Evolutionary conservation across 208 protist species (phyloP).

Genomic region (Herpetomonas tarakana): DNA sequence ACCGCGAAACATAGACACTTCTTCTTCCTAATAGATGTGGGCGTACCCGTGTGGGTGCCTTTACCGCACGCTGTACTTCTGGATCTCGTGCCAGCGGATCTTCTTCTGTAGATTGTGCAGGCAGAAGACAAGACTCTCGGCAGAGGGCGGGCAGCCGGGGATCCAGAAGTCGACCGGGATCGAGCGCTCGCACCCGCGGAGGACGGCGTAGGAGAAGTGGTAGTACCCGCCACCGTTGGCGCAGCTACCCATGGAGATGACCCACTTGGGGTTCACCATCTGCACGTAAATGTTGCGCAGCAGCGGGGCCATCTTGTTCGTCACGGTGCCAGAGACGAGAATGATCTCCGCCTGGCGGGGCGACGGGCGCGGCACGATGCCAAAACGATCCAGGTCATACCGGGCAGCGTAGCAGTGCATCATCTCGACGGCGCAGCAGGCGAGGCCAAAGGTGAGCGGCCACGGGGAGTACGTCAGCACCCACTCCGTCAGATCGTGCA

Average conservation of each 20-base stretch:
- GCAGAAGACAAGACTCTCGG: constrained; percentile 91
- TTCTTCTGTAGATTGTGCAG: constrained; percentile 92
- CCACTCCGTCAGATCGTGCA: constrained; percentile 90
- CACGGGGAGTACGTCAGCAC: constrained; percentile 94
- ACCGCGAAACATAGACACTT: too few species aligned
- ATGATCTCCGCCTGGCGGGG: constrained; percentile 97
- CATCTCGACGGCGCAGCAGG: constrained; percentile 98
- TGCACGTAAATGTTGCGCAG: constrained; percentile 97
- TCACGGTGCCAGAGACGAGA: constrained; percentile 99
- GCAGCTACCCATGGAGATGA: constrained; percentile 96
- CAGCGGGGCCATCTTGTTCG: constrained; percentile 99
- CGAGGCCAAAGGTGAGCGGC: constrained; percentile 98
- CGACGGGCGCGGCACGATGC: constrained; percentile 95
- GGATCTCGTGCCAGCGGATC: constrained; percentile 92
- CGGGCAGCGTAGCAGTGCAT: constrained; percentile 95
- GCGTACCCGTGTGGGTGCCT: background rate
- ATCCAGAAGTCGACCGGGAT: constrained; percentile 99
- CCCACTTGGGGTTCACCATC: constrained; percentile 96
- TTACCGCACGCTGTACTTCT: constrained; percentile 88
- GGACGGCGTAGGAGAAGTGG: constrained; percentile 97
- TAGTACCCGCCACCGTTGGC: constrained; percentile 99
- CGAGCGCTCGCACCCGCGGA: constrained; percentile 96
- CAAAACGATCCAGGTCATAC: constrained; percentile 98
- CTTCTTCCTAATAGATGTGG: too few species aligned
- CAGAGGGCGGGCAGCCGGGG: constrained; percentile 98